These are phyloP conservation scores for Nitzschia sp. DNA, from an alignment of 108 stramenopile genomes.

Conservation along the genomic window DNA sequence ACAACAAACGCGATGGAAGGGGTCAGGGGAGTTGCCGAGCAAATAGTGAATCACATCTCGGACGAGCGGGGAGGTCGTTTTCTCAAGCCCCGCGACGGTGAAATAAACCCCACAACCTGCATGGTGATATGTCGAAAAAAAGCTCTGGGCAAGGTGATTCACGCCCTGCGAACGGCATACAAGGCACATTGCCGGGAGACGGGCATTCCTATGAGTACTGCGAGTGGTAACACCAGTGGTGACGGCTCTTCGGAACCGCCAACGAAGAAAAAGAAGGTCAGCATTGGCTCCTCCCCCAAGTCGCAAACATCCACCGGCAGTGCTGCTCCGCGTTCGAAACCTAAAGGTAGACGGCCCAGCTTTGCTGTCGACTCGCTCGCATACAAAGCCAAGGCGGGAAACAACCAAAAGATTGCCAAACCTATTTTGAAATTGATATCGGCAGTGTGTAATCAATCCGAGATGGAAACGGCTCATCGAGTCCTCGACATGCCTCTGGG, in stretches of 20 bases:
- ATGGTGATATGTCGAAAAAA: slow-evolving; percentile 2
- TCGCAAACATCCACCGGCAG: background rate
- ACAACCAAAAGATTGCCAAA: background rate
- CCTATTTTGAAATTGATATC: slow-evolving; percentile 24
- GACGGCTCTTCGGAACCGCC: too few relatives aligned
- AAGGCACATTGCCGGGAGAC: background rate
- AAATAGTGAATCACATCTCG: background rate
- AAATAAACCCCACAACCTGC: background rate
- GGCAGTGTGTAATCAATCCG: slow-evolving; percentile 17
- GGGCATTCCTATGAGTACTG: background rate
- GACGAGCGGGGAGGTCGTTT: slow-evolving; percentile 13
- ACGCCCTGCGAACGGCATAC: slow-evolving; percentile 12
- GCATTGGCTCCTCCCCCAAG: background rate
- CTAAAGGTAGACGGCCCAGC: too few relatives aligned
- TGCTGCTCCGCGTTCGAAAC: too few relatives aligned
- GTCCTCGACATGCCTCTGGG: slow-evolving; percentile 1
- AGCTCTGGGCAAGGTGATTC: slow-evolving; percentile 14
- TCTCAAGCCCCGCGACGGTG: slow-evolving; percentile 17
- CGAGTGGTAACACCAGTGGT: too few relatives aligned
- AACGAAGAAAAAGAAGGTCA: too few relatives aligned
- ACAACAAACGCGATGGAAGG: background rate
- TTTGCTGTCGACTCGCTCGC: too few relatives aligned
- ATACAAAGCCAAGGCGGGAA: slow-evolving; percentile 4
- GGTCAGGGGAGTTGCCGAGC: background rate
- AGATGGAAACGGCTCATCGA: slow-evolving; percentile 1